Percentiles rank a stretch among this genome's conserved stretches.
Evolutionary conservation across 352 stramenopile genomes (phyloP).

Genomic region (Pythium grandisporangium): DNA sequence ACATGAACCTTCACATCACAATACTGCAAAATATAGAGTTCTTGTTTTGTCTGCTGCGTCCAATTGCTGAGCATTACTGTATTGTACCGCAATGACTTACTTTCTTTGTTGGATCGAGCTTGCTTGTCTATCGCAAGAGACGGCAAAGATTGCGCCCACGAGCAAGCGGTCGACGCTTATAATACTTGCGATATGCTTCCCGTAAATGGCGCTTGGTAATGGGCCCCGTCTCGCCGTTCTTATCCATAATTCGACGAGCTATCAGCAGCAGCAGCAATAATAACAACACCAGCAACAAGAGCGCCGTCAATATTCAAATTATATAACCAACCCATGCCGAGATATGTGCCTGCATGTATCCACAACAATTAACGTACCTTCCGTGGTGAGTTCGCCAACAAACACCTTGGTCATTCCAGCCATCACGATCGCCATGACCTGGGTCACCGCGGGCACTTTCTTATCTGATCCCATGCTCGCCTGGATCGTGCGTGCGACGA

Average conservation of each 20-base stretch:
- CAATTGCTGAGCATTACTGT: no score
- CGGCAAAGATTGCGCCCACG: constrained; percentile 48
- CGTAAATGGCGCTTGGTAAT: constrained; percentile 69
- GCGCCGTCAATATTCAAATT: no score
- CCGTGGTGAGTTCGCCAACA: constrained; percentile 63
- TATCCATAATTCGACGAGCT: constrained; percentile 77
- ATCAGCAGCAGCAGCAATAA: constrained; percentile 1
- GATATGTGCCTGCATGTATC: no score
- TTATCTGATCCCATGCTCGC: constrained; percentile 47
- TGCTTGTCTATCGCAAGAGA: constrained; percentile 29
- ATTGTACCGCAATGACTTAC: no score
- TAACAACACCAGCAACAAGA: no score
- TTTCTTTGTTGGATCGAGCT: no score
- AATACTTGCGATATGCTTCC: constrained; percentile 79
- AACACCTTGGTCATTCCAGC: constrained; percentile 84
- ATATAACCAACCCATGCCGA: not conserved
- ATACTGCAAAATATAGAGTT: no score
- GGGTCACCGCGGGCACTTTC: constrained; percentile 47
- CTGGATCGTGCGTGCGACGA: constrained; percentile 75
- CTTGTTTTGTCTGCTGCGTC: no score
- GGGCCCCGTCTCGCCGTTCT: constrained; percentile 60
- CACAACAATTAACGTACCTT: no score
- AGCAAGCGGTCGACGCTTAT: constrained; percentile 59
- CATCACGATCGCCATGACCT: constrained; percentile 86
- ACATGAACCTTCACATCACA: no score